Base-by-base conservation (phyloP, 805 yeast species). In the Nakazawaea molendinolei region DNA sequence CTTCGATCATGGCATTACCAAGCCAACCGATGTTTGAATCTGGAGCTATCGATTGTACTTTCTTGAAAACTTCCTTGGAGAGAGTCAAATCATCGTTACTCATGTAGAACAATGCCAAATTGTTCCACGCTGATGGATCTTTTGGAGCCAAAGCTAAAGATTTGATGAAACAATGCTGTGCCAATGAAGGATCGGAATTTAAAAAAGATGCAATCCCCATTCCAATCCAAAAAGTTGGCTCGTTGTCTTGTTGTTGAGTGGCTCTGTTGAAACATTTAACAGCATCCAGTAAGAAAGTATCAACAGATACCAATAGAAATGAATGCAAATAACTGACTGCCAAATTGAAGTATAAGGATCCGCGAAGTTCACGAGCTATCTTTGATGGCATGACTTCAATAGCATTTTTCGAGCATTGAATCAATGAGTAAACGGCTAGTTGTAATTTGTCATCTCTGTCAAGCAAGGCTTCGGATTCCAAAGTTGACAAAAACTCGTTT, bases 81-180 rank as follows among this genome's bases (percentile, higher is more conserved):
- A 92, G 69, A 23, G 71, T 79, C 6, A 65, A 46, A 52, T 90
- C 97, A 3, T 77, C 77, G 38, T 70, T 66, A 21, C 72, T 65
- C 40, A 90, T 58, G 46, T 84, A 89, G 23, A 92, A 61, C 5
- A 83, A 71, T 0, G 95, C 96, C 40, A 92, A 61, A 47, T 86
- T 85, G 12, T 79, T 69, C 96, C 97, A 92, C 5, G 79, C 70
- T 13, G 61, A 60, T 3, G 80, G 72, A 38, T 83, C 84, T 36
- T 74, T 73, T 5, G 83, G 73, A 32, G 84, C 79, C 26, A 87
- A 57, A 0, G 84, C 67, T 2, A 79, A 60, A 1, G 97, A 89
- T 44, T 85, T 81, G 47, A 92, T 83, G 48, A 84, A 86, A 54
- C 96, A 86, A 59, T 92, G 99, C 57, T 92, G 99, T 0, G 97